A percentile compares a stretch with the other conserved stretches of the same genome.
These are phyloP conservation scores for Podospora australis DNA, from an alignment of 495 filamentous ascomycete genomes.

Conservation along the genomic window DNA sequence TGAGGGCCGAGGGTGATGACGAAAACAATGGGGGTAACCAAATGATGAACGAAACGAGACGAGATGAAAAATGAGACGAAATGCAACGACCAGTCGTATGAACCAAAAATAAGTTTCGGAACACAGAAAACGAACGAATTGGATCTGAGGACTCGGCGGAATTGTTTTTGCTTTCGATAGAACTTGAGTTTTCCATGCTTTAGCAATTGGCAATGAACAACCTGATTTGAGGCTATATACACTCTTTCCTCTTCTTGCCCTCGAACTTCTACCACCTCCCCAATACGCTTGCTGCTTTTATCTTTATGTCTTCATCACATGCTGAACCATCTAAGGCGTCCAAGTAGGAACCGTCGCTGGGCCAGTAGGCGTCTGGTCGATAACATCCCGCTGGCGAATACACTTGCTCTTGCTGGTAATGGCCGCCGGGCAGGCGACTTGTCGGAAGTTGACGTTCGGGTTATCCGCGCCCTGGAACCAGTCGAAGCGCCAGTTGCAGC, in stretches of 20 bases:
- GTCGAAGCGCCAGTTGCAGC: slow-evolving; percentile 66
- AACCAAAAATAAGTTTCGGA: too few species aligned
- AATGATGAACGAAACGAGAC: neutral
- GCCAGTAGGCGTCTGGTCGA: slow-evolving; percentile 30
- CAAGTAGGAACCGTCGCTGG: neutral
- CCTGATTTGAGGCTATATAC: too few species aligned
- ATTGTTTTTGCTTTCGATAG: too few species aligned
- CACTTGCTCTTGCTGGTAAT: slow-evolving; percentile 50
- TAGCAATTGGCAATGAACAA: too few species aligned
- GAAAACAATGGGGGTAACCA: neutral
- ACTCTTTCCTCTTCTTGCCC: too few species aligned
- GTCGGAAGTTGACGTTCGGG: slow-evolving; percentile 27
- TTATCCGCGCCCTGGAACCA: slow-evolving; percentile 60
- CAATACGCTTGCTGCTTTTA: neutral
- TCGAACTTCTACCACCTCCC: neutral
- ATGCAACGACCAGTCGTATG: neutral
- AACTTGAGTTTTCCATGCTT: too few species aligned
- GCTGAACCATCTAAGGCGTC: neutral
- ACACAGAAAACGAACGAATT: too few species aligned
- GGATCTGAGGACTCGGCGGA: too few species aligned
- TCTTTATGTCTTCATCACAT: too few species aligned
- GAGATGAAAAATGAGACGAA: neutral
- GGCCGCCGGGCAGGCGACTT: slow-evolving; percentile 52
- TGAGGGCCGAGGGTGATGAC: neutral
- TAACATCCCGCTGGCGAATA: slow-evolving; percentile 22